Percentiles rank a stretch among this genome's conserved stretches.
Evolutionary conservation across 2,329 filamentous ascomycete species (phyloP).

Genomic region (Fusarium sp.): DNA sequence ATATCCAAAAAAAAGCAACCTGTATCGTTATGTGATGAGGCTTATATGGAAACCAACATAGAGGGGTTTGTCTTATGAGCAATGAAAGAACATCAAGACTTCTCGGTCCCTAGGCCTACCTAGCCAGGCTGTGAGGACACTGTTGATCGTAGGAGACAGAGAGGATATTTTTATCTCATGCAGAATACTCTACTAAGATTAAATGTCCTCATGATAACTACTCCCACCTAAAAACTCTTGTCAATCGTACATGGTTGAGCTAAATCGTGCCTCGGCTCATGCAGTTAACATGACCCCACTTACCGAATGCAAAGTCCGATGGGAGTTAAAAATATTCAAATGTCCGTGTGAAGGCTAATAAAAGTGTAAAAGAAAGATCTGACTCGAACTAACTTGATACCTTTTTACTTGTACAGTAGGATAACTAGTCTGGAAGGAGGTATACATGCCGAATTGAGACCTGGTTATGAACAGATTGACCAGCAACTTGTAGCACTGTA

Average conservation of each 20-base stretch:
- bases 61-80: too few species aligned
- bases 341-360: neutral
- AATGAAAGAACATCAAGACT: too few species aligned
- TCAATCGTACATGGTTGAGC: neutral
- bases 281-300: constrained; percentile 27
- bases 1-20: too few species aligned
- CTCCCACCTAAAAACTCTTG: neutral
- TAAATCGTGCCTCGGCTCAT: constrained; percentile 40
- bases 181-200: too few species aligned
- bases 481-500: neutral
- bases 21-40: too few species aligned
- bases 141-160: too few species aligned
- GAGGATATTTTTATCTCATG: too few species aligned
- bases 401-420: neutral
- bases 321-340: constrained; percentile 16
- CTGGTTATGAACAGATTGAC: neutral
- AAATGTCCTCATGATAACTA: neutral
- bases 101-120: too few species aligned
- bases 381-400: neutral
- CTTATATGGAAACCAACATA: too few species aligned
- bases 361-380: neutral
- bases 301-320: constrained; percentile 19
- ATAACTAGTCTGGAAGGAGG: neutral
- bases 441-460: neutral
- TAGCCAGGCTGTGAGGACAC: too few species aligned